A percentile compares a stretch with the other conserved stretches of the same genome.
These are phyloP conservation scores for Arachnomyces sp. DNA, from an alignment of 2,329 filamentous ascomycete species.

Conservation along the genomic window DNA sequence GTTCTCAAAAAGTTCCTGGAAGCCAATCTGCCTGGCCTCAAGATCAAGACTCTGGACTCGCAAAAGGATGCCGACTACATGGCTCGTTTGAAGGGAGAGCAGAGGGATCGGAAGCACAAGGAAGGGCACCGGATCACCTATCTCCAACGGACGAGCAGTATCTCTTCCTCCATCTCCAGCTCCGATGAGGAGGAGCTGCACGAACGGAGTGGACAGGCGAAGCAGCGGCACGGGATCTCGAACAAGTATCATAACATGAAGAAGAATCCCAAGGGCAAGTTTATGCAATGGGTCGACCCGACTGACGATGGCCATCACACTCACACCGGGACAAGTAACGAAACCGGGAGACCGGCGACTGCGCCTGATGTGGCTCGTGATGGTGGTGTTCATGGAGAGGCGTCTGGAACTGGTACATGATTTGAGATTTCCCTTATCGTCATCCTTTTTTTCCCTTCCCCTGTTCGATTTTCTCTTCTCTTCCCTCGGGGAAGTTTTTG, in stretches of 20 bases:
- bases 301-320: conserved; percentile 19
- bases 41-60: conserved; percentile 67
- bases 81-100: conserved; percentile 65
- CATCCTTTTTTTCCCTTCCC: no score
- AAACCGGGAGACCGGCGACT: no score
- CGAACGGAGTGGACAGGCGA: conserved; percentile 20
- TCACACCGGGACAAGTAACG: no score
- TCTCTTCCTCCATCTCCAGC: conserved; percentile 39
- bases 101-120: conserved; percentile 65
- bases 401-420: no score
- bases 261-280: conserved; percentile 30
- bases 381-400: no score
- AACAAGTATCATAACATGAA: conserved; percentile 25
- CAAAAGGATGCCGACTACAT: conserved; percentile 64
- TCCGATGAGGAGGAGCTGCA: conserved; percentile 54
- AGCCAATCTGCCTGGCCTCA: conserved; percentile 67
- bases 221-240: conserved; percentile 22
- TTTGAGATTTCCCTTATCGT: no score
- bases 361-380: no score
- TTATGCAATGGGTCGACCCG: conserved; percentile 28
- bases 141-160: conserved; percentile 40
- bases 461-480: no score
- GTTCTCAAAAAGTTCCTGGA: conserved; percentile 63
- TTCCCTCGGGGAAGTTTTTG: no score
- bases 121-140: conserved; percentile 48